Evolutionary conservation across 495 filamentous ascomycete species (phyloP).

Genomic region (Lentithecium fluviatile): DNA sequence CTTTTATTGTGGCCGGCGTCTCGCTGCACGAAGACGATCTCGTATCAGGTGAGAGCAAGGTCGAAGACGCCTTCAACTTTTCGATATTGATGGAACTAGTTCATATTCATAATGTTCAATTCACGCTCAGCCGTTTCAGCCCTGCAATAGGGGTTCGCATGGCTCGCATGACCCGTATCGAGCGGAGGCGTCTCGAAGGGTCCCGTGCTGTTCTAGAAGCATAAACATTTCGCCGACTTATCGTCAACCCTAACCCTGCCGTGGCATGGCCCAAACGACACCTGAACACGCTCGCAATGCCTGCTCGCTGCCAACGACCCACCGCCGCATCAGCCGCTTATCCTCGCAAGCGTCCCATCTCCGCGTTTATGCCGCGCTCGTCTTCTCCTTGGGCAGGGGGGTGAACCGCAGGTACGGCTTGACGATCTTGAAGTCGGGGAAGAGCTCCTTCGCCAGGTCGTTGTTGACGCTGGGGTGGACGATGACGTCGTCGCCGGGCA

Average conservation of each 20-base stretch:
- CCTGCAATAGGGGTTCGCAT: slow-evolving; percentile 8
- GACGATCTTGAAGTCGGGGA: slow-evolving; percentile 85
- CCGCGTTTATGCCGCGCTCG: slow-evolving; percentile 36
- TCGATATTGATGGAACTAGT: no score
- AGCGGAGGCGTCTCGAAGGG: background rate
- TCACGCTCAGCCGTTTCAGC: slow-evolving; percentile 26
- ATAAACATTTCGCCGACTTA: slow-evolving; percentile 16
- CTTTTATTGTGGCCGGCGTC: no score
- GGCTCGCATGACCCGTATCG: background rate
- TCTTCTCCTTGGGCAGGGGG: slow-evolving; percentile 46
- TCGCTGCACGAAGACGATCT: no score
- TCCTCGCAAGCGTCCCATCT: slow-evolving; percentile 1
- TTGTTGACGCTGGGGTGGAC: slow-evolving; percentile 86
- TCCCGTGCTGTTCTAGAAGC: slow-evolving; percentile 25
- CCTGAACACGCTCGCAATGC: slow-evolving; percentile 11
- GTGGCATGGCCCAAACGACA: slow-evolving; percentile 1
- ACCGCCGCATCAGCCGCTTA: background rate
- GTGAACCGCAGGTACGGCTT: slow-evolving; percentile 75
- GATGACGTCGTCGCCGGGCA: slow-evolving; percentile 71
- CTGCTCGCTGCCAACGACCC: background rate
- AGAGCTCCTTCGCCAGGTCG: slow-evolving; percentile 81
- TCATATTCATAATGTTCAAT: no score
- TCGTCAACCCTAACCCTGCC: slow-evolving; percentile 2
- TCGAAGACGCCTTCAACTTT: no score
- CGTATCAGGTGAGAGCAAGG: no score